Percentiles rank a stretch among this genome's conserved stretches.
Evolutionary conservation across 192 early-diverging fungal species (phyloP).

Genomic region (Backusella australiensis): DNA sequence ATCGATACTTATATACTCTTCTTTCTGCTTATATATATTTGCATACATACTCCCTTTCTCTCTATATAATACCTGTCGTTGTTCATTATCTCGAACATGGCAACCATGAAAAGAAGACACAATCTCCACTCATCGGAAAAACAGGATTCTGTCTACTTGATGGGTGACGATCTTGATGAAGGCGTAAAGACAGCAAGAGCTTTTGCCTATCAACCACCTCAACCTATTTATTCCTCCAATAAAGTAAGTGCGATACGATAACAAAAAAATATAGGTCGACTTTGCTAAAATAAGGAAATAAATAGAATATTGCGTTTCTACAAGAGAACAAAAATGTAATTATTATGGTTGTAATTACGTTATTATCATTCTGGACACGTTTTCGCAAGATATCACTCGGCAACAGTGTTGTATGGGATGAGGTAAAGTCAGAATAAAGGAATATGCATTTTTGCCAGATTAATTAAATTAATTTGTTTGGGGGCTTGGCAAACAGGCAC

Average conservation of each 20-base stretch:
- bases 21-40: background rate
- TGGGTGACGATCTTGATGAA: slow-evolving; percentile 6
- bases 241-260: slow-evolving; percentile 35
- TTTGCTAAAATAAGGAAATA: background rate
- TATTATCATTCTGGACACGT: slow-evolving; percentile 65
- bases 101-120: slow-evolving; percentile 32
- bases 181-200: slow-evolving; percentile 17
- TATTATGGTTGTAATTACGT: slow-evolving; percentile 51
- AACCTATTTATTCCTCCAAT: slow-evolving; percentile 42
- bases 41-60: background rate
- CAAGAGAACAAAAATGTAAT: slow-evolving; percentile 49
- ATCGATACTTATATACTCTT: background rate
- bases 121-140: slow-evolving; percentile 10
- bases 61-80: background rate
- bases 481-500: slow-evolving; percentile 36
- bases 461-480: background rate
- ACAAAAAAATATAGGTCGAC: background rate
- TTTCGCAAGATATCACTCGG: slow-evolving; percentile 60
- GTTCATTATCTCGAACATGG: slow-evolving; percentile 14
- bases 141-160: background rate
- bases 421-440: background rate
- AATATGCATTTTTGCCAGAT: background rate
- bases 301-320: slow-evolving; percentile 36
- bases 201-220: slow-evolving; percentile 16
- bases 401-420: slow-evolving; percentile 71